Evolutionary conservation across 2,329 filamentous ascomycete species (phyloP).

Genomic region (Drechslera avenae): DNA sequence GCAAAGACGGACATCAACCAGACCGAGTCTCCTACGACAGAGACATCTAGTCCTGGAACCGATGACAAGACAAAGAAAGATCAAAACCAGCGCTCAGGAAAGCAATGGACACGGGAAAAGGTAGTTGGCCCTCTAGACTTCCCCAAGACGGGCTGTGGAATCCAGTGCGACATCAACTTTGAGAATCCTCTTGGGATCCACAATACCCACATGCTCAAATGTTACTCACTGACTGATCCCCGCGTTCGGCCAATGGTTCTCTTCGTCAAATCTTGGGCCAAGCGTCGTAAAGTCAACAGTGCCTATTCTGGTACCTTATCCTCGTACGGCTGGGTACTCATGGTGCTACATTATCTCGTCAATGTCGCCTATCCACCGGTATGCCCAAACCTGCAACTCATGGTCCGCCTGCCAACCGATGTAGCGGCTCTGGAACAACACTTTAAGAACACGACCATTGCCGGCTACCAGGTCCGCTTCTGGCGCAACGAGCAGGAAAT

Average conservation of each 20-base stretch:
- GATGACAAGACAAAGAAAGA: conserved; percentile 13
- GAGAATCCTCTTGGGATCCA: conserved; percentile 81
- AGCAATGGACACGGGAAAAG: conserved; percentile 54
- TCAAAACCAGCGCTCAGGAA: conserved; percentile 32
- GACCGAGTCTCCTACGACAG: conserved; percentile 3
- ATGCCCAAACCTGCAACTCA: conserved; percentile 77
- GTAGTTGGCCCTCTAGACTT: conserved; percentile 69
- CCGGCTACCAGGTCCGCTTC: conserved; percentile 75
- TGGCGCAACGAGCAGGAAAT: conserved; percentile 78
- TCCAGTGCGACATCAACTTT: conserved; percentile 92
- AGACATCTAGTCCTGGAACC: conserved; percentile 9
- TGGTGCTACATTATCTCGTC: conserved; percentile 89
- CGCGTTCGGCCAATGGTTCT: conserved; percentile 79
- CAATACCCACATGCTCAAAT: conserved; percentile 81
- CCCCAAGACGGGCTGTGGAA: conserved; percentile 75
- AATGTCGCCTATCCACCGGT: conserved; percentile 82
- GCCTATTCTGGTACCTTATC: conserved; percentile 85
- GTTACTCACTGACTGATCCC: conserved; percentile 79
- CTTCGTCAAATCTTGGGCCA: conserved; percentile 92
- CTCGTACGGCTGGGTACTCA: conserved; percentile 89
- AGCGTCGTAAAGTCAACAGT: conserved; percentile 81
- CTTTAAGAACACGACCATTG: conserved; percentile 56
- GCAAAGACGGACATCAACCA: conserved; percentile 7
- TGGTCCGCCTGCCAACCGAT: conserved; percentile 49
- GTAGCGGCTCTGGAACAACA: too few species aligned